These are phyloP conservation scores for Penicillium sp. DNA, from an alignment of 2,329 filamentous ascomycete genomes.

Conservation along the genomic window DNA sequence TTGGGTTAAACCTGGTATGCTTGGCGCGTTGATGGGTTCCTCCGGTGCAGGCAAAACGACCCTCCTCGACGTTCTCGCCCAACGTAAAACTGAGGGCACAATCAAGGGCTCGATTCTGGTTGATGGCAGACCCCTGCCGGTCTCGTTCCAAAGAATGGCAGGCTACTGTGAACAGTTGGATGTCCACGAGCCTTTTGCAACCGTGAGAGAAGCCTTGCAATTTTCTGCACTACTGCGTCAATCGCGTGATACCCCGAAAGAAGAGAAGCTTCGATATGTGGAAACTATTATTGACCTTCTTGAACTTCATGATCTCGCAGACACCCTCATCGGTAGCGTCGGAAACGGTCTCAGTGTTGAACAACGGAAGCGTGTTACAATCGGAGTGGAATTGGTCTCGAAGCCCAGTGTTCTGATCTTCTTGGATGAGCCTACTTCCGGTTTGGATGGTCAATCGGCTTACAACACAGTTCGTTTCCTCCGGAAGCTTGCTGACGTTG, in stretches of 20 bases:
- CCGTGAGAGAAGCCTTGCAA: constrained; percentile 67
- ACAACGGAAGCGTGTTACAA: constrained; percentile 70
- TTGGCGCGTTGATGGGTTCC: constrained; percentile 78
- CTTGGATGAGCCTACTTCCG: constrained; percentile 71
- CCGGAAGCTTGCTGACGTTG: constrained; percentile 66
- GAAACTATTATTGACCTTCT: constrained; percentile 67
- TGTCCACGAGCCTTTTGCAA: constrained; percentile 68
- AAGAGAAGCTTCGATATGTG: constrained; percentile 68
- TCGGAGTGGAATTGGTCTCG: constrained; percentile 72
- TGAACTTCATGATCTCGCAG: constrained; percentile 65
- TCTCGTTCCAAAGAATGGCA: constrained; percentile 68
- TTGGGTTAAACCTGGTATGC: constrained; percentile 75
- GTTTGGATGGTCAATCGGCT: constrained; percentile 69
- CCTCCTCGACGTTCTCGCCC: constrained; percentile 73
- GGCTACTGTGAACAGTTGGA: constrained; percentile 73
- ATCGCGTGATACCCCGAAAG: constrained; percentile 52
- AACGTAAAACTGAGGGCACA: constrained; percentile 68
- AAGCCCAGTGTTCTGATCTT: constrained; percentile 70
- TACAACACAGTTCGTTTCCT: constrained; percentile 48
- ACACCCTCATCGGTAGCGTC: constrained; percentile 61
- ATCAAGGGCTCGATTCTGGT: constrained; percentile 68
- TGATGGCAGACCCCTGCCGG: constrained; percentile 63
- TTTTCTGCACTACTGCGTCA: constrained; percentile 69
- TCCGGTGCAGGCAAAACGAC: constrained; percentile 78
- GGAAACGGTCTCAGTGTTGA: constrained; percentile 61